Base-by-base conservation (phyloP, 192 early-diverging fungal genomes). In the Globomyces pollinis-pini region DNA sequence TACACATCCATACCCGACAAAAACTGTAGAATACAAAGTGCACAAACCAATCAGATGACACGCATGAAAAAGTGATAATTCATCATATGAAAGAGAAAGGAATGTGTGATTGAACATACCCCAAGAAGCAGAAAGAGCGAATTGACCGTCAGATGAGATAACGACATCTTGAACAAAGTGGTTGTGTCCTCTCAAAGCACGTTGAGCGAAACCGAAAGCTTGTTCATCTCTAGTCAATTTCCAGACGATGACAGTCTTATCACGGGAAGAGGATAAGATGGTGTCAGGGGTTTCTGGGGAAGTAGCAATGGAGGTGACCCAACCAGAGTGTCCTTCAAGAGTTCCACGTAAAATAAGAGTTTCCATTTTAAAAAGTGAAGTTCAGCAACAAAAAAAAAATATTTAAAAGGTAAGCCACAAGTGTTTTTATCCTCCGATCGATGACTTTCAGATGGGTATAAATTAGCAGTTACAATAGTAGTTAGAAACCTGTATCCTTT, bases 211-310 rank as follows among this genome's bases (percentile, higher is more conserved):
- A 73, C 92, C 96, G 76, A 91, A 99, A 84, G 84, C 87, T 64
- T 78, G 72, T 68, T 93, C 92, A 76, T 93, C 92, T 71, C 90
- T 88, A 69, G 88, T 88, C 77, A 99, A 79, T 71, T 85, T 77
- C 96, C 96, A 99, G 78, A 99, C 91, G 58, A 99, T 90, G 75
- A 99, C 84, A 63, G 91, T 85, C 91, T 97, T 99, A 89, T 86
- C 90, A 76, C 96, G 90, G 57, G 96, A 99, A 36, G 90, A 88
- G 57, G 96, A 94, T 75, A 99, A 81, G 64, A 99, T 81, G 80
- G 93, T 92, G 80, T 97, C 90, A 61, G 92, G 93, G 72, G 85
- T 77, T 86, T 97, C 96, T 54, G 87, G 81, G 59, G 91, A 86
- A 76, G 96, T 99, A 75, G 94, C 94, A 66, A 99, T 89, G 71